Percentiles rank a stretch among this genome's conserved stretches.
phyloP scores from a whole-genome alignment of 2,329 filamentous ascomycete genomes.

The Colletotrichum orchidophilum region DNA sequence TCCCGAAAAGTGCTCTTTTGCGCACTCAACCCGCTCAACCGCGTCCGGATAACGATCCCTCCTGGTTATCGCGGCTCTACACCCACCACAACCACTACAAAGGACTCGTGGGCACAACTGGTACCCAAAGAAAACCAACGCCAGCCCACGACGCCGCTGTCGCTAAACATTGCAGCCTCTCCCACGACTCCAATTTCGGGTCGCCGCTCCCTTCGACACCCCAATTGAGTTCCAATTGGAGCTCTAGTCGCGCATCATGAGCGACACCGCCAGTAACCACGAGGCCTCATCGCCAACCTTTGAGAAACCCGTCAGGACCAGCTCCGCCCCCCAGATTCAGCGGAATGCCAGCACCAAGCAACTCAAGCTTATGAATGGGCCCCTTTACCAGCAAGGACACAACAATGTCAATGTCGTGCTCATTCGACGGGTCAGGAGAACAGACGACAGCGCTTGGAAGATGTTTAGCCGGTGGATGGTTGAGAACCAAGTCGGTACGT shows the following conservation, averaged over 20 bases:
- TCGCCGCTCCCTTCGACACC: neutral
- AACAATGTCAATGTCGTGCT: slow-evolving; percentile 59
- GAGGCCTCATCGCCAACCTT: slow-evolving; percentile 21
- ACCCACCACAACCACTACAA: neutral
- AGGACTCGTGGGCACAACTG: neutral
- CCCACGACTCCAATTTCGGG: slow-evolving; percentile 14
- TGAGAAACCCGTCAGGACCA: slow-evolving; percentile 16
- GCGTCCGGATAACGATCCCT: neutral
- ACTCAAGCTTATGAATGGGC: slow-evolving; percentile 58
- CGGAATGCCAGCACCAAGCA: slow-evolving; percentile 33
- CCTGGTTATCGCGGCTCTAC: neutral
- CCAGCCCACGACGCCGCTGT: neutral
- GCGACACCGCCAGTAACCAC: slow-evolving; percentile 23
- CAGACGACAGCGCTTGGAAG: slow-evolving; percentile 69
- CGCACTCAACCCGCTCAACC: neutral
- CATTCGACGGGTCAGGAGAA: slow-evolving; percentile 66
- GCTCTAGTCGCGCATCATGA: slow-evolving; percentile 24
- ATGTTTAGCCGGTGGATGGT: slow-evolving; percentile 75
- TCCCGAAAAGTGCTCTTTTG: neutral
- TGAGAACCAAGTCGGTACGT: slow-evolving; percentile 81
- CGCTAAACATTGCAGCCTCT: slow-evolving; percentile 4
- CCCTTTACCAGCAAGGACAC: slow-evolving; percentile 66
- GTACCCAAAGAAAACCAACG: neutral
- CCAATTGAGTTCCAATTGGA: slow-evolving; percentile 29
- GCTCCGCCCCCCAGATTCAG: slow-evolving; percentile 15